Percentiles rank a stretch among this genome's conserved stretches.
phyloP scores from a whole-genome alignment of 2,329 filamentous ascomycete genomes.

The Malbranchea zuffiana region DNA sequence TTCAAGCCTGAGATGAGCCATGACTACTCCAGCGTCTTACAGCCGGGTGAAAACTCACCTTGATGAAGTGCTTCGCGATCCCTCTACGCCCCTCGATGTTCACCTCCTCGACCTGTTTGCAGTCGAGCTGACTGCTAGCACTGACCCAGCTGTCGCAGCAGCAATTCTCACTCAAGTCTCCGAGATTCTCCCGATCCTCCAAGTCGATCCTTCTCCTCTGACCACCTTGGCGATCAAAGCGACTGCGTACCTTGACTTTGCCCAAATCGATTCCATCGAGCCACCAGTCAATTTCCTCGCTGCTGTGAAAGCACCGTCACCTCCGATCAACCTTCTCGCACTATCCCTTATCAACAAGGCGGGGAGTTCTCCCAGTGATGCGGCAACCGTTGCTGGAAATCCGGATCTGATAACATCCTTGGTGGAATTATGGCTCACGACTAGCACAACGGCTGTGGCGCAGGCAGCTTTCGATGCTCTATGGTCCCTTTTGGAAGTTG shows the following conservation, averaged over 20 bases:
- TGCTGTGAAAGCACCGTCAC: conserved; percentile 42
- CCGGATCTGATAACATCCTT: conserved; percentile 45
- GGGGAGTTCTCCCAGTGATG: conserved; percentile 40
- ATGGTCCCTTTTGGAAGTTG: conserved; percentile 42
- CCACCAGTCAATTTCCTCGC: conserved; percentile 44
- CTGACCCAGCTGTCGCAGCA: conserved; percentile 28
- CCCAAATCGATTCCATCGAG: conserved; percentile 38
- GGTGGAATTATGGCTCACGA: conserved; percentile 49
- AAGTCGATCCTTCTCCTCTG: conserved; percentile 48
- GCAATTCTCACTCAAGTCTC: conserved; percentile 39
- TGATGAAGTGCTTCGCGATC: conserved; percentile 34
- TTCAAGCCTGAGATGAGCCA: conserved; percentile 11
- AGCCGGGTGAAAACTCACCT: conserved; percentile 34
- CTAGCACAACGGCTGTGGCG: conserved; percentile 44
- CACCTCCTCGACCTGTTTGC: conserved; percentile 42
- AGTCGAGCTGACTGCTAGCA: conserved; percentile 31
- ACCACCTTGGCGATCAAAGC: conserved; percentile 43
- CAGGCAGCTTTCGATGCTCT: conserved; percentile 44
- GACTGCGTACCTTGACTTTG: conserved; percentile 40
- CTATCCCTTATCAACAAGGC: conserved; percentile 49
- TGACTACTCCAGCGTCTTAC: conserved; percentile 29
- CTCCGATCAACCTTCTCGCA: conserved; percentile 46
- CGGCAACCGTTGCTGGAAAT: conserved; percentile 47
- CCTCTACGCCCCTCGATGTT: conserved; percentile 37
- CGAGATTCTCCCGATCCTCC: conserved; percentile 41